These are phyloP conservation scores for Ligustrum vulgare DNA, from an alignment of 257 asterid species.

Conservation along the genomic window DNA sequence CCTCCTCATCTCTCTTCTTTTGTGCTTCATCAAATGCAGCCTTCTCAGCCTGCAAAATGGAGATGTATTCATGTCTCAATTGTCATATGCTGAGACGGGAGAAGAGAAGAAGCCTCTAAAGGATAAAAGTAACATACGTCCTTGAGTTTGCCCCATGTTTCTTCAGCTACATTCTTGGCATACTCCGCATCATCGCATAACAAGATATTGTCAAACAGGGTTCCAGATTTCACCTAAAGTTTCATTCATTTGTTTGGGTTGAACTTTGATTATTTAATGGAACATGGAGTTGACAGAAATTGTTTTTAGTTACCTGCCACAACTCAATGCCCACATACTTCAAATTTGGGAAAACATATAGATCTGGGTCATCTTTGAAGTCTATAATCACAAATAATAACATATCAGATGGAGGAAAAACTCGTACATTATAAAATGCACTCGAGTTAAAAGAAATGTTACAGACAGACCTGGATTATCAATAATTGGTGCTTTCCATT, in stretches of 20 bases:
- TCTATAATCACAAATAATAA: constrained; percentile 41
- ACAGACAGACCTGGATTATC: constrained; percentile 70
- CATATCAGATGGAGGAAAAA: not conserved
- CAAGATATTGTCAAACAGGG: constrained; percentile 90
- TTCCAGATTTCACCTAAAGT: constrained; percentile 95
- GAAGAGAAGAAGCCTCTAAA: not conserved
- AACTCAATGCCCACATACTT: constrained; percentile 93
- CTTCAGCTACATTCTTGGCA: constrained; percentile 83
- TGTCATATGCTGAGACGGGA: not conserved
- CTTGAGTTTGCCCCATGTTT: constrained; percentile 93
- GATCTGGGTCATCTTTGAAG: constrained; percentile 90
- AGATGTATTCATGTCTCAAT: constrained; percentile 6
- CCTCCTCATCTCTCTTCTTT: constrained; percentile 93
- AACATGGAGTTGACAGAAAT: not conserved
- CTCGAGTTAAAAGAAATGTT: constrained; percentile 7
- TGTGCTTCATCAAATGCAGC: constrained; percentile 93
- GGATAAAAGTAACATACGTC: constrained; percentile 59
- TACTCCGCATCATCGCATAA: constrained; percentile 82
- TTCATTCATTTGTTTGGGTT: constrained; percentile 4
- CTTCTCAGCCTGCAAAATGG: constrained; percentile 74
- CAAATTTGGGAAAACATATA: constrained; percentile 88
- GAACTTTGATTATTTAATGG: not conserved
- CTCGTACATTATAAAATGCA: not conserved
- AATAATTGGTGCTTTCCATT: constrained; percentile 90
- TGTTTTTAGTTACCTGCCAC: constrained; percentile 78